Conservation (phyloP, 345 rosid genomes). For the Linum lewisii region DNA sequence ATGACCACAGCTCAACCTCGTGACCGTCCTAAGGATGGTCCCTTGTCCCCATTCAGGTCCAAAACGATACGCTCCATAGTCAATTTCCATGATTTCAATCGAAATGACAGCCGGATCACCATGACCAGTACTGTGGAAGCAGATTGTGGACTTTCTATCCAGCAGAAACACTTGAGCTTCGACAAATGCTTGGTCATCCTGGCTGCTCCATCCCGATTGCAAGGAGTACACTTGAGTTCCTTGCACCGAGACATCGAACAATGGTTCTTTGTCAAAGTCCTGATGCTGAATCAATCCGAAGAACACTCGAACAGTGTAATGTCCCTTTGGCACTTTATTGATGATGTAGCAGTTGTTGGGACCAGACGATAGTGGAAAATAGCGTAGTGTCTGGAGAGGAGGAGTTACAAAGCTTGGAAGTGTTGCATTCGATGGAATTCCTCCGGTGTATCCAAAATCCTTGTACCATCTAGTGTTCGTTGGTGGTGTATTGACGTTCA, state of each 20-base stretch:
- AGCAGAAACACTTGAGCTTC: slow-evolving; percentile 69
- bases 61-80: slow-evolving; percentile 60
- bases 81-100: slow-evolving; percentile 81
- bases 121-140: slow-evolving; percentile 97
- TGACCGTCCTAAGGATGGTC: slow-evolving; percentile 56
- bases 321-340: slow-evolving; percentile 62
- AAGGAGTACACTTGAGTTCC: slow-evolving; percentile 78
- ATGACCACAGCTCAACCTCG: slow-evolving; percentile 72
- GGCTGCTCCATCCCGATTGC: slow-evolving; percentile 73
- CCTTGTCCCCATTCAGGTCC: slow-evolving; percentile 51
- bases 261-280: slow-evolving; percentile 58
- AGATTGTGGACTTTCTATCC: slow-evolving; percentile 62
- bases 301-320: slow-evolving; percentile 73
- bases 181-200: slow-evolving; percentile 71
- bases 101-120: slow-evolving; percentile 92
- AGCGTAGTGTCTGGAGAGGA: slow-evolving; percentile 62
- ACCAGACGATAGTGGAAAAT: slow-evolving; percentile 75
- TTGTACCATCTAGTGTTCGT: slow-evolving; percentile 80
- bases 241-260: slow-evolving; percentile 81
- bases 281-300: slow-evolving; percentile 42
- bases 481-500: slow-evolving; percentile 47
- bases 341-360: slow-evolving; percentile 83
- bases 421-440: slow-evolving; percentile 60
- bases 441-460: slow-evolving; percentile 91
- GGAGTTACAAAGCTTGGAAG: slow-evolving; percentile 53